Base-by-base conservation (phyloP, 2,329 filamentous ascomycete species). In the Albifimbria verrucaria region DNA sequence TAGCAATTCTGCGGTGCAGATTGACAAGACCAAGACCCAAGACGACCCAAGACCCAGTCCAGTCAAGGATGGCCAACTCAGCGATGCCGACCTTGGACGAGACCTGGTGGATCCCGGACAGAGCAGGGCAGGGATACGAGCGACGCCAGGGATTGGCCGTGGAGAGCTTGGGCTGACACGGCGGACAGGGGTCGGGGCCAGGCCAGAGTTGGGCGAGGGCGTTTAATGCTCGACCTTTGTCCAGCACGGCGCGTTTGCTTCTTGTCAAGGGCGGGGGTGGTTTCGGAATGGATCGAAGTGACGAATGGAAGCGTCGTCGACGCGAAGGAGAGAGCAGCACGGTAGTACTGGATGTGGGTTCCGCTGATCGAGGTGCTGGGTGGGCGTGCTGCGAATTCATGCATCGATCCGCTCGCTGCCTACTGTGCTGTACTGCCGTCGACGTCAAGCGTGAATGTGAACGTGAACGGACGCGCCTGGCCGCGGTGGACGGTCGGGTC, bases 141-240 rank as follows among this genome's bases (percentile, higher is more conserved):
- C 53, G 56, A 59, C 48, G 58, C 39, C 61, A 59, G 59, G 63
- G 67, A 69, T 68, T 69, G 67, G 66, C 53, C 59, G 56, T 54
- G 56, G 59, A 56, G 56, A 47, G 59, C 54, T 64, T 59, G 56
- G 64, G 64, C 64, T 69, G 66, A 68, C 65, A 69, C 66, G 59
- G 64, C 54, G 48, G 36, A 51, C 26, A 25, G 47, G 48, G 25
- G 48, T 47, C n/a, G 45, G 24, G 22, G 18, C 22, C 17, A 12
- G 24, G 6, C 15, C 20, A 24, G 11, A 28, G 22, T 18, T 47
- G 46, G 25, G 26, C 46, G 46, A 18, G 26, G 46, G 20, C 23
- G 25, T 25, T 24, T 23, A 25, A 25, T 26, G 44, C 21, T n/a
- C n/a, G n/a, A n/a, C n/a, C 44, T 18, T 25, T 25, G 9, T 6